A percentile compares a stretch with the other conserved stretches of the same genome.
These are phyloP conservation scores for Dioscorea dumetorum DNA, from an alignment of 106 monocot genomes.

Conservation along the genomic window DNA sequence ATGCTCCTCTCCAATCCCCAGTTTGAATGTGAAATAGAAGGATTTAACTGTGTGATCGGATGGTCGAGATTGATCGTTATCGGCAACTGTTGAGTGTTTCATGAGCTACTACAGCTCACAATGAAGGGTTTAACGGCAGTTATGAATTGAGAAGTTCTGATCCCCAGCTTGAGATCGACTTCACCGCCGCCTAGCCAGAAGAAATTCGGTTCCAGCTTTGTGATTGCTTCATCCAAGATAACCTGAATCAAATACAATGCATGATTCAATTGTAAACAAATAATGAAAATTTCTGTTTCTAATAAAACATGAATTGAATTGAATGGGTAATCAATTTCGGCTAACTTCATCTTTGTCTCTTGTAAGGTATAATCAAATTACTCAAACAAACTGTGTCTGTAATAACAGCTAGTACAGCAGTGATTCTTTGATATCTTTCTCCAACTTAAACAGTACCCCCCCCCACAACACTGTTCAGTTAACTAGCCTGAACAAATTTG, in stretches of 20 bases:
- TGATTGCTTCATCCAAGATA: constrained; percentile 90
- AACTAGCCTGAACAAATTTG: no score
- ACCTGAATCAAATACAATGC: constrained; percentile 38
- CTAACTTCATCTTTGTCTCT: neutral
- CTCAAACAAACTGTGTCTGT: neutral
- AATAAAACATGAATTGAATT: no score
- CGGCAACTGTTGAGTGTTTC: no score
- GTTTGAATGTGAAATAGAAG: neutral
- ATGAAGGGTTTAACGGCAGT: constrained; percentile 66
- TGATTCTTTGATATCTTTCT: no score
- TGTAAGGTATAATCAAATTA: neutral
- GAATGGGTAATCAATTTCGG: neutral
- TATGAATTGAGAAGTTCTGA: constrained; percentile 69
- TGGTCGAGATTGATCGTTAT: neutral
- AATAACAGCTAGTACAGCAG: no score
- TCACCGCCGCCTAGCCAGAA: constrained; percentile 98
- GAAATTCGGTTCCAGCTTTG: constrained; percentile 71
- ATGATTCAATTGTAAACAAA: neutral
- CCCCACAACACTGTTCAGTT: no score
- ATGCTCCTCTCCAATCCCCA: neutral
- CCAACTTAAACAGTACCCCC: no score
- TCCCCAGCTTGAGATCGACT: constrained; percentile 87
- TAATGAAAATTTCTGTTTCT: no score
- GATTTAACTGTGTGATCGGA: neutral
- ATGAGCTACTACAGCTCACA: constrained; percentile 57